Conservation (phyloP, 2,329 filamentous ascomycete species). For the Chaetomium sp. region DNA sequence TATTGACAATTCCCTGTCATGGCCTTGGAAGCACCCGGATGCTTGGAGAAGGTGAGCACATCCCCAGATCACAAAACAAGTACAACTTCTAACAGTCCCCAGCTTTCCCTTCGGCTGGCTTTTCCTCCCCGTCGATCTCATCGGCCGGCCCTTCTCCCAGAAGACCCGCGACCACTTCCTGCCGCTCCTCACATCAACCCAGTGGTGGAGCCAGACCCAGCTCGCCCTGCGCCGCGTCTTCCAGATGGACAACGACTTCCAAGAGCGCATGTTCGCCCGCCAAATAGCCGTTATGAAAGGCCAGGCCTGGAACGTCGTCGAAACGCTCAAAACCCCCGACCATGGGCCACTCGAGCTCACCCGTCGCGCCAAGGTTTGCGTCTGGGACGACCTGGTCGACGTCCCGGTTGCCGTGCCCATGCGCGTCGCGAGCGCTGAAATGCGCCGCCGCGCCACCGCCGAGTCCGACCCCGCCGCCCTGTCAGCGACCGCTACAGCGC, state of each 20-base stretch:
- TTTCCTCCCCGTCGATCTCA: constrained; percentile 93
- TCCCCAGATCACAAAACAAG: neutral
- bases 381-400: constrained; percentile 98
- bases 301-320: constrained; percentile 98
- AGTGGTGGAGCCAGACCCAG: constrained; percentile 97
- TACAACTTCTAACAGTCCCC: constrained; percentile 19
- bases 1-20: constrained; percentile 96
- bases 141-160: constrained; percentile 93
- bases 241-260: constrained; percentile 90
- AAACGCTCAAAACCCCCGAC: constrained; percentile 89
- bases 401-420: constrained; percentile 93
- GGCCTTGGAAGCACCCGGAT: constrained; percentile 99
- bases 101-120: constrained; percentile 99
- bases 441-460: constrained; percentile 65
- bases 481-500: constrained; percentile 38
- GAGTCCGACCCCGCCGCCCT: constrained; percentile 44
- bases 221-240: constrained; percentile 84
- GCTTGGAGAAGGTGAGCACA: constrained; percentile 64
- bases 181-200: constrained; percentile 89
- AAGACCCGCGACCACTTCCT: constrained; percentile 93
- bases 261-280: constrained; percentile 98
- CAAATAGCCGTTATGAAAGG: constrained; percentile 99
- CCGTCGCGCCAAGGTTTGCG: constrained; percentile 84
- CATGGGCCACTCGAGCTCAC: constrained; percentile 94
- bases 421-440: constrained; percentile 80